Conservation (phyloP, 805 yeast species). For the Candida taoyuanica region DNA sequence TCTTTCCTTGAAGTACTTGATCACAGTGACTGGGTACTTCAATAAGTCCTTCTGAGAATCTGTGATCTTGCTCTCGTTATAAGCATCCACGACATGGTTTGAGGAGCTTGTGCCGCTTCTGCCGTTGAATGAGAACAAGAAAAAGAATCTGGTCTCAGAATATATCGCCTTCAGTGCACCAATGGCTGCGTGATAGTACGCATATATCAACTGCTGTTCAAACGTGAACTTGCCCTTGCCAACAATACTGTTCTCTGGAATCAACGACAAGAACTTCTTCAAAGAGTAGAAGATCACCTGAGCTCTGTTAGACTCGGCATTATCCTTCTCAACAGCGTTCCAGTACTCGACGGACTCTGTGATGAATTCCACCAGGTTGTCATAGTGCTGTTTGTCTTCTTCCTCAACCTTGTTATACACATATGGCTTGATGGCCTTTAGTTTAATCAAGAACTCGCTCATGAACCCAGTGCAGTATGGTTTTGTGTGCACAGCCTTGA, state of each 20-base stretch:
- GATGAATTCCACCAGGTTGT: constrained; percentile 17
- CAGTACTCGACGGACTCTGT: constrained; percentile 14
- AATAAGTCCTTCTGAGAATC: constrained; percentile 15
- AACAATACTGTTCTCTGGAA: constrained; percentile 19
- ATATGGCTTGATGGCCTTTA: constrained; percentile 16
- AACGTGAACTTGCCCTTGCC: constrained; percentile 4
- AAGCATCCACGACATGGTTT: constrained; percentile 11
- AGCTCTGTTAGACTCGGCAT: constrained; percentile 17
- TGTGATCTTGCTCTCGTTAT: constrained; percentile 6
- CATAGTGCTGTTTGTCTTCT: constrained; percentile 13
- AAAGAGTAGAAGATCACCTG: constrained; percentile 25
- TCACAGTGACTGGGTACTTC: constrained; percentile 27
- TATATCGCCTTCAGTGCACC: constrained; percentile 32
- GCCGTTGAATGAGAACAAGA: constrained; percentile 32
- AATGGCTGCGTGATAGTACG: constrained; percentile 32
- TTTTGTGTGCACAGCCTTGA: constrained; percentile 30
- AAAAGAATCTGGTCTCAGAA: constrained; percentile 33
- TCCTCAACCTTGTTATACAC: constrained; percentile 15
- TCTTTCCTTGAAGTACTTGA: constrained; percentile 29
- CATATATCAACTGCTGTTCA: constrained; percentile 25
- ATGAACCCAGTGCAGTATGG: constrained; percentile 28
- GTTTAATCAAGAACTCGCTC: constrained; percentile 26
- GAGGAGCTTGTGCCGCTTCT: constrained; percentile 30
- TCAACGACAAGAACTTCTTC: constrained; percentile 21
- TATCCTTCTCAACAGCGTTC: constrained; percentile 8